Percentiles rank a stretch among this genome's conserved stretches.
Conservation (phyloP, 2,329 filamentous ascomycete genomes). For the Diaporthe sp. region DNA sequence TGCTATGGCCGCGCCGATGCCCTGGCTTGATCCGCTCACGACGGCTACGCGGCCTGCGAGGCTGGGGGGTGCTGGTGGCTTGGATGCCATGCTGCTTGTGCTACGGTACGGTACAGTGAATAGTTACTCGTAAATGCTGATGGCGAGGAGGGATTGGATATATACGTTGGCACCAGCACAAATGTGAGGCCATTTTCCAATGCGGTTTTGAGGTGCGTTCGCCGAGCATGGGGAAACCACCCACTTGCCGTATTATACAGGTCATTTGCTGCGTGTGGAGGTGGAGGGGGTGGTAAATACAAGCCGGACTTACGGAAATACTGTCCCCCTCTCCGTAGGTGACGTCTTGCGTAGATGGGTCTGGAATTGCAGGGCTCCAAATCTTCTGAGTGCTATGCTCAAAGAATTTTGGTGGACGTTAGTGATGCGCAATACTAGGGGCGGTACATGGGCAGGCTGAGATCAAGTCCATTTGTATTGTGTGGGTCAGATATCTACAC, state of each 20-base stretch:
- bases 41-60: background rate
- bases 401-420: background rate
- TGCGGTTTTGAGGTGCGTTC: background rate
- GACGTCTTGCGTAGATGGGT: background rate
- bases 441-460: background rate
- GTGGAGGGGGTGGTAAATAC: background rate
- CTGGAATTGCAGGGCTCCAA: background rate
- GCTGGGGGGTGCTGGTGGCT: background rate
- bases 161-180: background rate
- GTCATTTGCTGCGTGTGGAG: background rate
- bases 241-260: background rate
- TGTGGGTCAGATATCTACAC: background rate
- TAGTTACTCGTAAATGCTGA: background rate
- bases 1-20: slow-evolving; percentile 28
- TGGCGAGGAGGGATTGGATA: background rate
- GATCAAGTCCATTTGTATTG: background rate
- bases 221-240: no score
- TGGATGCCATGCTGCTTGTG: background rate
- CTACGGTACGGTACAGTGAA: no score
- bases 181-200: no score
- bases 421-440: background rate
- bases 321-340: background rate
- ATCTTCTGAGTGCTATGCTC: background rate
- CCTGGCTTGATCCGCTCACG: background rate
- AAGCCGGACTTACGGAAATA: background rate